Evolutionary conservation across 371 early-diverging fungal genomes (phyloP).

Genomic region (Zancudomyces culisetae): DNA sequence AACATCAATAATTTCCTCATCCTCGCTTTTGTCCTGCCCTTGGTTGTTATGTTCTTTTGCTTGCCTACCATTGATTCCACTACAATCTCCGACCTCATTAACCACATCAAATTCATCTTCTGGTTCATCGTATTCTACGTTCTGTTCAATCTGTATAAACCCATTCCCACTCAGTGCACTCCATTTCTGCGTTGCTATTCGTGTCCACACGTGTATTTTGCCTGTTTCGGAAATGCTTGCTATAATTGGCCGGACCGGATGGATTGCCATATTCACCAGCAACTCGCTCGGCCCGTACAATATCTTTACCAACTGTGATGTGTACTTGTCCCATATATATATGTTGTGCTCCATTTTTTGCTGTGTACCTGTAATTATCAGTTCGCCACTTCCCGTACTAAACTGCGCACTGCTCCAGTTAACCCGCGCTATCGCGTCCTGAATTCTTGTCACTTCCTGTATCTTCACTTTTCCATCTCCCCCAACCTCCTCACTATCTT

Average conservation of each 20-base stretch:
- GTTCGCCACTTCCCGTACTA: constrained; percentile 56
- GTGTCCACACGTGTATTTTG: constrained; percentile 72
- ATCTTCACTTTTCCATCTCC: constrained; percentile 27
- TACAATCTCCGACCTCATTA: background rate
- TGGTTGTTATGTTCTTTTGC: background rate
- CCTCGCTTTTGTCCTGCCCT: background rate
- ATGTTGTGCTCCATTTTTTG: constrained; percentile 74
- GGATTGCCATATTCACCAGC: constrained; percentile 69
- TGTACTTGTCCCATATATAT: constrained; percentile 74
- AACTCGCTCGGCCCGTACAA: constrained; percentile 83
- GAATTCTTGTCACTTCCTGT: constrained; percentile 31
- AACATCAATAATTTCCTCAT: background rate
- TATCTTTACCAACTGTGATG: constrained; percentile 66
- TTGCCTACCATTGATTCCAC: constrained; percentile 30
- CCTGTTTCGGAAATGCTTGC: constrained; percentile 67
- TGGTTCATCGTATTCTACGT: constrained; percentile 73
- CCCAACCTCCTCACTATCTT: background rate
- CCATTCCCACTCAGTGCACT: constrained; percentile 74
- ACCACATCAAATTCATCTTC: constrained; percentile 79
- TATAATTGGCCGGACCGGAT: constrained; percentile 67
- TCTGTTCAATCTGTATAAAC: constrained; percentile 76
- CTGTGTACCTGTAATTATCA: constrained; percentile 61
- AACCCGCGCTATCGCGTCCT: constrained; percentile 67
- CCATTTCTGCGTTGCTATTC: constrained; percentile 66
- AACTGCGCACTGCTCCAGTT: constrained; percentile 74